A percentile compares a stretch with the other conserved stretches of the same genome.
Evolutionary conservation across 768 basidiomycete species (phyloP).

Genomic region (Phylloporus sp.): DNA sequence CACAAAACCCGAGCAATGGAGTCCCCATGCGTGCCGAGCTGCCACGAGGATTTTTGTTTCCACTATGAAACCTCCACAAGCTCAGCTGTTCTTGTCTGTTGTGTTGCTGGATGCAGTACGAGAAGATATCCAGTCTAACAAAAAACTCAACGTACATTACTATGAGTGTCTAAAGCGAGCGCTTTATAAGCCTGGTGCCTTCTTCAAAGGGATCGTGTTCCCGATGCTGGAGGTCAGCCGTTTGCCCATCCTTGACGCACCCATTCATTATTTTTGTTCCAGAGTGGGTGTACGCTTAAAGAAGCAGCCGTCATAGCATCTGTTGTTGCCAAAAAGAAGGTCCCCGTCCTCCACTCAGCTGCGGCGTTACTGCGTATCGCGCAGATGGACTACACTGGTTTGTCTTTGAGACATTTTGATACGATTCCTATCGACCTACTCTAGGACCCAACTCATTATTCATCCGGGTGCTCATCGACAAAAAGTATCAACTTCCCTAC

Average conservation of each 20-base stretch:
- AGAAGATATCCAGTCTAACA: slow-evolving; percentile 81
- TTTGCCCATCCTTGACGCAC: slow-evolving; percentile 27
- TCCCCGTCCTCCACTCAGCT: slow-evolving; percentile 95
- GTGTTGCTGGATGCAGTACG: slow-evolving; percentile 87
- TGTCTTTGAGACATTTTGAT: slow-evolving; percentile 2
- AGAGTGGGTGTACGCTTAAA: slow-evolving; percentile 84
- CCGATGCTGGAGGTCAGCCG: slow-evolving; percentile 82
- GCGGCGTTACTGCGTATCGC: slow-evolving; percentile 91
- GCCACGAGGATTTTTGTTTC: slow-evolving; percentile 96
- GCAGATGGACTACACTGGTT: slow-evolving; percentile 94
- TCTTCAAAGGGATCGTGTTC: slow-evolving; percentile 97
- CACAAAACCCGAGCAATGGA: slow-evolving; percentile 91
- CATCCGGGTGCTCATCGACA: slow-evolving; percentile 94
- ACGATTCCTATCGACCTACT: not conserved
- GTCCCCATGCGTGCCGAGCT: slow-evolving; percentile 89
- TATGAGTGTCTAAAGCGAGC: slow-evolving; percentile 91
- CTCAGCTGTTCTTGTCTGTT: slow-evolving; percentile 87
- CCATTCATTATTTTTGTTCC: not conserved
- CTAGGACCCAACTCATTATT: slow-evolving; percentile 90
- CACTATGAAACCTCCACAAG: slow-evolving; percentile 93
- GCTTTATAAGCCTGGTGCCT: slow-evolving; percentile 94
- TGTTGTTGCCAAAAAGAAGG: slow-evolving; percentile 82
- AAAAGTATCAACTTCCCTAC: slow-evolving; percentile 96
- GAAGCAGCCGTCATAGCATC: slow-evolving; percentile 95
- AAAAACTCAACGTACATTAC: slow-evolving; percentile 89